These are phyloP conservation scores for Coemansia sp. DNA, from an alignment of 192 early-diverging fungal genomes.

Conservation along the genomic window DNA sequence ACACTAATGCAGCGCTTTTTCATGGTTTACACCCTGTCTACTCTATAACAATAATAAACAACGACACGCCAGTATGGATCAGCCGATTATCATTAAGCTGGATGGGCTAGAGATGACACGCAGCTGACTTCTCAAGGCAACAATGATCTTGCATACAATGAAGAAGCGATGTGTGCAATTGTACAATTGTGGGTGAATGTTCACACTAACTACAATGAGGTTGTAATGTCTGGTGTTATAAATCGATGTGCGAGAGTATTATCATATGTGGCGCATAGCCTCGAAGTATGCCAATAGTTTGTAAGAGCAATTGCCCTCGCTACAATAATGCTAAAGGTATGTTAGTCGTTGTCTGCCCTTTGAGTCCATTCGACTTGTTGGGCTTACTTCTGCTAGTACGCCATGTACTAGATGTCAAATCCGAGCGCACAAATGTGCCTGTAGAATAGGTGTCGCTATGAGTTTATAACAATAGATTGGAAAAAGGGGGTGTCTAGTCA, in stretches of 20 bases:
- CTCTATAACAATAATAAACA: neutral
- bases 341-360: neutral
- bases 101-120: neutral
- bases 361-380: neutral
- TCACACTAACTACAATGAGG: neutral
- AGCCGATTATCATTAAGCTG: neutral
- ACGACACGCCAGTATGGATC: neutral
- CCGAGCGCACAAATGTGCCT: neutral
- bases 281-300: neutral
- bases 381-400: neutral
- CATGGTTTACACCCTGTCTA: neutral
- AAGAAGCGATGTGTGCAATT: neutral
- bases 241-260: neutral
- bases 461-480: neutral
- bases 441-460: neutral
- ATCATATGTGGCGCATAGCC: neutral
- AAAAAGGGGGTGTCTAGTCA: neutral
- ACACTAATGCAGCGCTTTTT: neutral
- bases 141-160: neutral
- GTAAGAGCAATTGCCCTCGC: neutral
- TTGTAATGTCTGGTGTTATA: neutral
- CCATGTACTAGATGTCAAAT: neutral
- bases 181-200: slow-evolving; percentile 2
- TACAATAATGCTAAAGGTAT: neutral
- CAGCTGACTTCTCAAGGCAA: neutral